Conservation (phyloP, 116 monocot species). For the Iris pallida region DNA sequence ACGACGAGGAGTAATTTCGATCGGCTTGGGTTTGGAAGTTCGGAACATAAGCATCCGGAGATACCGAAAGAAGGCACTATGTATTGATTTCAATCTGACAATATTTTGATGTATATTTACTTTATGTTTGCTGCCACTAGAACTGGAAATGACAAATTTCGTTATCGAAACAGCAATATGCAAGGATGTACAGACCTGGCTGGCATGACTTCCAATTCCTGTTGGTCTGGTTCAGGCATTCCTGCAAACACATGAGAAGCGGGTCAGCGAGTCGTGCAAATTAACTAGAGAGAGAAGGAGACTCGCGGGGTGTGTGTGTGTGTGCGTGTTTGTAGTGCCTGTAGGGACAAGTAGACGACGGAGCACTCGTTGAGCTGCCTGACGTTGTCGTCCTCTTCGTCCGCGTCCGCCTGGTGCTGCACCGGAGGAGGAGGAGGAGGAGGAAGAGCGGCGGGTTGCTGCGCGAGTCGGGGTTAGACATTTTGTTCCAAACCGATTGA, state of each 20-base stretch:
- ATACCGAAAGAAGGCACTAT: no score
- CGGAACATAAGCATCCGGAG: no score
- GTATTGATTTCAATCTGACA: no score
- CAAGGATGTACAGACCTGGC: slow-evolving; percentile 25
- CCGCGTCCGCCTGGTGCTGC: slow-evolving; percentile 55
- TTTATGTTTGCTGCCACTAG: no score
- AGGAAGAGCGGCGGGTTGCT: background rate
- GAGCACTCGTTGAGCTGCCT: slow-evolving; percentile 94
- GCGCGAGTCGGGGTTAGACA: background rate
- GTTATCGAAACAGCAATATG: no score
- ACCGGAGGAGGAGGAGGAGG: slow-evolving; percentile 14
- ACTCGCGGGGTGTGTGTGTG: background rate
- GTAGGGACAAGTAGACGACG: slow-evolving; percentile 69
- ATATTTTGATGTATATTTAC: no score
- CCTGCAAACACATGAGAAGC: slow-evolving; percentile 34
- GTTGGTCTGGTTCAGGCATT: slow-evolving; percentile 73
- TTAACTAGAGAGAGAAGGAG: background rate
- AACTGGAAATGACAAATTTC: no score
- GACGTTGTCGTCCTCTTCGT: slow-evolving; percentile 95
- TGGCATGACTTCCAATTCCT: slow-evolving; percentile 88
- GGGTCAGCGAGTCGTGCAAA: background rate
- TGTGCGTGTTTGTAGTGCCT: slow-evolving; percentile 22
- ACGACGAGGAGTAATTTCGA: no score
- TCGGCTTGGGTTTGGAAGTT: no score
- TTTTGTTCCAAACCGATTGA: no score